These are phyloP conservation scores for Aurantiochytrium sp. DNA, from an alignment of 108 stramenopile species.

Conservation along the genomic window DNA sequence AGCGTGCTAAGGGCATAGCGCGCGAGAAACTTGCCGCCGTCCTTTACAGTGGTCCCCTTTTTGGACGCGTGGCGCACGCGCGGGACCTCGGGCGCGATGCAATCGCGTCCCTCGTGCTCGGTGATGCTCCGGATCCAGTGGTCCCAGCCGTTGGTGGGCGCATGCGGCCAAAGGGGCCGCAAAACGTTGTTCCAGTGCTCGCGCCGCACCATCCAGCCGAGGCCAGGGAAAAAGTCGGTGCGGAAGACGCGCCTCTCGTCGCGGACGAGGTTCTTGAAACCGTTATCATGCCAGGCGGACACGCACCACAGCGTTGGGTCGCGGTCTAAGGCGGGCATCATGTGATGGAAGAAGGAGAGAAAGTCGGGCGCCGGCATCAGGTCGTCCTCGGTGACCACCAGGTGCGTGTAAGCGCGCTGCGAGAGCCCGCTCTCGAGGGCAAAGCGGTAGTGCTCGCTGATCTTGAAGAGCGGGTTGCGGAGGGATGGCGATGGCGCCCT, in stretches of 20 bases:
- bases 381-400: constrained; percentile 14
- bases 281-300: constrained; percentile 32
- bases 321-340: not conserved
- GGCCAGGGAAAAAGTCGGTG: constrained; percentile 29
- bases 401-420: not conserved
- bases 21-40: not conserved
- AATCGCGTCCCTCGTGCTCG: not conserved
- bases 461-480: not conserved
- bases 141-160: constrained; percentile 29
- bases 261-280: not conserved
- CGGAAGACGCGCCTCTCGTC: not conserved
- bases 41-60: not conserved
- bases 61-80: not conserved
- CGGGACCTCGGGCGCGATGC: not conserved
- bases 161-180: not conserved
- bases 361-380: not conserved
- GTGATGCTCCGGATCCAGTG: not conserved
- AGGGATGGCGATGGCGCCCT: not conserved
- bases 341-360: not conserved
- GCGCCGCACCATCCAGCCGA: constrained; percentile 7
- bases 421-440: not conserved
- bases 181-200: not conserved
- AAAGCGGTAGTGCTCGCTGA: not conserved
- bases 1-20: not conserved
- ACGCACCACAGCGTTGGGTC: constrained; percentile 14